Conservation (phyloP, 805 yeast species). For the Candida golubevii region DNA sequence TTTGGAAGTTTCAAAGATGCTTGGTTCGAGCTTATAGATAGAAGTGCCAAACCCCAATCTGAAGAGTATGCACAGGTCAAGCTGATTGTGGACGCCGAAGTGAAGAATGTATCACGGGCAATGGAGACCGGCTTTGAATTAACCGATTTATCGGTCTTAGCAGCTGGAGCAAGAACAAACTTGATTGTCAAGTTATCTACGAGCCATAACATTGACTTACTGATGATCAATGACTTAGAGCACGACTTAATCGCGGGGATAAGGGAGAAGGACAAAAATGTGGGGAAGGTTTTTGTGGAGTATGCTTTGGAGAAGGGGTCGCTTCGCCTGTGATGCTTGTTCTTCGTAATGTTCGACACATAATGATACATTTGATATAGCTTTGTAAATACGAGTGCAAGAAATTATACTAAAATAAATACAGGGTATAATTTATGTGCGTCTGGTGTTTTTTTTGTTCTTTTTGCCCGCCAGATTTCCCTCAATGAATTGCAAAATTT, state of each 20-base stretch:
- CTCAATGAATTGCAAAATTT: slow-evolving; percentile 65
- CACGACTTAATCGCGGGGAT: slow-evolving; percentile 13
- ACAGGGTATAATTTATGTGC: slow-evolving; percentile 4
- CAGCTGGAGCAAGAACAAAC: slow-evolving; percentile 57
- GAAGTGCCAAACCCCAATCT: slow-evolving; percentile 51
- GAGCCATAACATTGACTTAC: slow-evolving; percentile 17
- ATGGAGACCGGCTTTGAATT: slow-evolving; percentile 31
- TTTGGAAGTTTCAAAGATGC: slow-evolving; percentile 66
- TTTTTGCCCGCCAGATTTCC: slow-evolving; percentile 38
- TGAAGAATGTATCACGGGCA: slow-evolving; percentile 20
- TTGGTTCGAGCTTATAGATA: slow-evolving; percentile 73
- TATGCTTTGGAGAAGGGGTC: slow-evolving; percentile 3
- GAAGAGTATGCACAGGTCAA: slow-evolving; percentile 44
- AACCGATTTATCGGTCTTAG: slow-evolving; percentile 42
- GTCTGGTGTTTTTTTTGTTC: slow-evolving; percentile 12
- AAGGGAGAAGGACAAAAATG: slow-evolving; percentile 10
- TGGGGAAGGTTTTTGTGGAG: slow-evolving; percentile 17
- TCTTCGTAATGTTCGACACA: too few relatives aligned
- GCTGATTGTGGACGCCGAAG: slow-evolving; percentile 33
- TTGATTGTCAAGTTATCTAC: slow-evolving; percentile 30
- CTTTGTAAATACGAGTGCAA: background rate
- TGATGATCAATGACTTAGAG: slow-evolving; percentile 10
- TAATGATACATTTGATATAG: too few relatives aligned
- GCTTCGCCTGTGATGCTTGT: too few relatives aligned
- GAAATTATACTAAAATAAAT: slow-evolving; percentile 5